Conservation (phyloP, 495 filamentous ascomycete genomes). For the Aspergillus nanangensis region DNA sequence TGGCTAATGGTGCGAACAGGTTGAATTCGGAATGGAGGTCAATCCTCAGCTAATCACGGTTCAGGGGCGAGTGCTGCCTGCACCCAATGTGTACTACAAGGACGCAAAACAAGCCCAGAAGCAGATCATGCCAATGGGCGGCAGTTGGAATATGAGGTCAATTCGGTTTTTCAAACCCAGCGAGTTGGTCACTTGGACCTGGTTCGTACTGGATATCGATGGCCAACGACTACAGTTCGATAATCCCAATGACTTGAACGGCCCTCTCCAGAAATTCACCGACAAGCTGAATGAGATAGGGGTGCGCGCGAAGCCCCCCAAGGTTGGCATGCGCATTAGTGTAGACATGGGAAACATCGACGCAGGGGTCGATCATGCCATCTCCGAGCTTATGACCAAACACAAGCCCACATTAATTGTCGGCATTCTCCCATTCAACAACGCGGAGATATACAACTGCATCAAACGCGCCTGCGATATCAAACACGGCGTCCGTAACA, state of each 20-base stretch:
- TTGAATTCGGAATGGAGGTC: slow-evolving; percentile 53
- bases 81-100: slow-evolving; percentile 52
- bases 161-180: slow-evolving; percentile 36
- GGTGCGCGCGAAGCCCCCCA: slow-evolving; percentile 13
- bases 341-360: slow-evolving; percentile 4
- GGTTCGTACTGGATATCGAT: slow-evolving; percentile 15
- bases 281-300: slow-evolving; percentile 26
- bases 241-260: slow-evolving; percentile 4
- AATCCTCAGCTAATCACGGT: slow-evolving; percentile 58
- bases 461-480: slow-evolving; percentile 68
- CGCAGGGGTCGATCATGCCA: slow-evolving; percentile 19
- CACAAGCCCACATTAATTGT: slow-evolving; percentile 51
- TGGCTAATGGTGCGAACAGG: no score
- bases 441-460: slow-evolving; percentile 53
- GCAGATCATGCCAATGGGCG: slow-evolving; percentile 20
- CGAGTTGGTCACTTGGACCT: slow-evolving; percentile 37
- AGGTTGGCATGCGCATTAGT: slow-evolving; percentile 10
- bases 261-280: slow-evolving; percentile 12
- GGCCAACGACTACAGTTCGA: slow-evolving; percentile 3
- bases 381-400: slow-evolving; percentile 24
- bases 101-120: slow-evolving; percentile 20
- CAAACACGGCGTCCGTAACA: slow-evolving; percentile 57
- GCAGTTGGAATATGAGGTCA: slow-evolving; percentile 54
- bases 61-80: slow-evolving; percentile 52
- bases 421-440: slow-evolving; percentile 52